These are phyloP conservation scores for Daedaleopsis sinensis DNA, from an alignment of 768 basidiomycete species.

Conservation along the genomic window DNA sequence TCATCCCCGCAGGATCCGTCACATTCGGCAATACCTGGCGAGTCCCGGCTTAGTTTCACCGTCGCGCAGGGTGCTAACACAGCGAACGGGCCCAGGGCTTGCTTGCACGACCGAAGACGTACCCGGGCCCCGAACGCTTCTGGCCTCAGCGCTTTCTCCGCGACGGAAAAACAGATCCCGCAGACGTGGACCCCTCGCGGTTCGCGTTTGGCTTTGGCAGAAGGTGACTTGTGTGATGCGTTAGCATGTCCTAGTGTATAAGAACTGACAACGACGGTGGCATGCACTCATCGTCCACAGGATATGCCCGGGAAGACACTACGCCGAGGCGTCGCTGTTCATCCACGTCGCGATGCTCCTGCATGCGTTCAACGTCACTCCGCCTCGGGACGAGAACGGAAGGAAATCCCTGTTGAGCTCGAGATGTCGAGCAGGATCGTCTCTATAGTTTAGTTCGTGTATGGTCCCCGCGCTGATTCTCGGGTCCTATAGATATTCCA, in stretches of 20 bases:
- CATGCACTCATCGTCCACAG: not conserved
- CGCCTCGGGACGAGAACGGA: slow-evolving; percentile 3
- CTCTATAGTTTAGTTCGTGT: not conserved
- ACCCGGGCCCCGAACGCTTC: slow-evolving; percentile 11
- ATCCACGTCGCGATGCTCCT: slow-evolving; percentile 7
- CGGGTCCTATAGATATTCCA: not conserved
- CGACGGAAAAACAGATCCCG: slow-evolving; percentile 3
- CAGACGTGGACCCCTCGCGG: not conserved
- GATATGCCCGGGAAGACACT: slow-evolving; percentile 10
- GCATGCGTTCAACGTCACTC: slow-evolving; percentile 2
- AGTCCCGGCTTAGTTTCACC: not conserved
- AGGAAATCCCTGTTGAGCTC: not conserved
- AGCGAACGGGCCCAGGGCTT: not conserved
- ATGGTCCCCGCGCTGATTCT: not conserved
- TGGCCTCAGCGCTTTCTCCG: slow-evolving; percentile 16
- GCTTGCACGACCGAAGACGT: slow-evolving; percentile 8
- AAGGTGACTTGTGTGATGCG: not conserved
- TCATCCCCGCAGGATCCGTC: slow-evolving; percentile 36
- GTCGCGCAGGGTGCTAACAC: not conserved
- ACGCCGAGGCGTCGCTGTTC: slow-evolving; percentile 12
- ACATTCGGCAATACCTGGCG: slow-evolving; percentile 19
- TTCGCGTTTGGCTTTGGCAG: slow-evolving; percentile 15
- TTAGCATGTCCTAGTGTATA: not conserved
- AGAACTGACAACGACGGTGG: not conserved
- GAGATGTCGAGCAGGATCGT: not conserved